Percentiles rank a stretch among this genome's conserved stretches.
These are phyloP conservation scores for Xylariales sp. DNA, from an alignment of 2,329 filamentous ascomycete species.

Conservation along the genomic window DNA sequence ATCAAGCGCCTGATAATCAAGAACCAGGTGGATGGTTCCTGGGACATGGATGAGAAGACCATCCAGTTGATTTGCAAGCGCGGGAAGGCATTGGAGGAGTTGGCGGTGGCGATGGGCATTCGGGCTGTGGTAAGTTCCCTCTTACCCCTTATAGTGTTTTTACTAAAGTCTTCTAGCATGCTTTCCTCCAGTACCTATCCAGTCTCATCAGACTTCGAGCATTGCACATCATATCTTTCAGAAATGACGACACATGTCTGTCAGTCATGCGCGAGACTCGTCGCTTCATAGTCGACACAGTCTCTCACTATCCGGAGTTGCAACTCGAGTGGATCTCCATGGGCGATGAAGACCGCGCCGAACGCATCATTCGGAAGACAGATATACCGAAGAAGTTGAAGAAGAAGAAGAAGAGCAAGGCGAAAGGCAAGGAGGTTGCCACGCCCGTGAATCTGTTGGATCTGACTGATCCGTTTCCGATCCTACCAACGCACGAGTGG, in stretches of 20 bases:
- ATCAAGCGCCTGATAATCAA: conserved; percentile 57
- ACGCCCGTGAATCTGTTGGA: conserved; percentile 14
- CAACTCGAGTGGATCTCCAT: conserved; percentile 57
- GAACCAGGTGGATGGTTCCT: conserved; percentile 46
- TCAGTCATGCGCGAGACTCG: conserved; percentile 53
- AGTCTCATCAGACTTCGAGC: conserved; percentile 46
- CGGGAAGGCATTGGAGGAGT: conserved; percentile 47
- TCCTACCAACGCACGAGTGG: conserved; percentile 22
- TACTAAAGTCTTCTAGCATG: too few species aligned
- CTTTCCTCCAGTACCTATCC: conserved; percentile 49
- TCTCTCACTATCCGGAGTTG: conserved; percentile 50
- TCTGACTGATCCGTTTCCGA: conserved; percentile 18
- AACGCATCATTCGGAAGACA: conserved; percentile 41
- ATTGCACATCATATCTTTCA: conserved; percentile 50
- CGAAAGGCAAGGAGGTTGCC: conserved; percentile 32
- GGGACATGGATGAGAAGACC: conserved; percentile 54
- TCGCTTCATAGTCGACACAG: conserved; percentile 54
- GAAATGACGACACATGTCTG: conserved; percentile 51
- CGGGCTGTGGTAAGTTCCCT: too few species aligned
- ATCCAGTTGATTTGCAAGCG: conserved; percentile 48
- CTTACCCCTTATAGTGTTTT: too few species aligned
- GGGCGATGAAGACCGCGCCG: conserved; percentile 42
- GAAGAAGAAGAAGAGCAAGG: conserved; percentile 25
- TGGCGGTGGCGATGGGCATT: conserved; percentile 52
- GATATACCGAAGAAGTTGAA: conserved; percentile 24